Base-by-base conservation (phyloP, 352 stramenopile species). In the Peronospora belbahrii region DNA sequence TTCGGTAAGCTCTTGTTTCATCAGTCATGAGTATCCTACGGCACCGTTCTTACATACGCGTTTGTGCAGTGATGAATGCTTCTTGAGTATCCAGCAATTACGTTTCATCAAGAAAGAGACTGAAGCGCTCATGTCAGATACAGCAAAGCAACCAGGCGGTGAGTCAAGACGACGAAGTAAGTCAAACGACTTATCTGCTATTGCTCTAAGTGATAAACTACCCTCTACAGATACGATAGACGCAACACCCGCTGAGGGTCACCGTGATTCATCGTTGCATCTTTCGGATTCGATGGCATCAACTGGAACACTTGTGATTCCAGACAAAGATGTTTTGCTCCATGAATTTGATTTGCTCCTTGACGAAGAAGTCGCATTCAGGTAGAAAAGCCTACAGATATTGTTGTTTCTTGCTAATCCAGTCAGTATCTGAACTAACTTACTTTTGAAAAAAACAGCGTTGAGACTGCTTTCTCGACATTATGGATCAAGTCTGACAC, bases 41-140 rank as follows among this genome's bases (percentile, higher is more conserved):
- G n/a, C 14, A 28, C 30, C 27, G 50, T 48, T 2, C 11, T 8
- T 2, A 24, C 10, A 18, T 20, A 14, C 11, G 13, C 4, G 45
- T 46, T 56, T 28, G 10, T 54, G 6, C 8, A 39, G 81, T 35
- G 82, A 93, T 43, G 82, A 93, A 65, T 91, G 82, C 28, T 81
- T 81, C 32, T 70, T 91, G 50, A 84, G 74, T 17, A 81, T 91
- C 24, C 68, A 77, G 9, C 78, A 91, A 42, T 48, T 93, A 28
- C 67, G 75, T 37, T 74, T 72, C 6, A 93, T 90, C 30, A 80
- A 86, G 46, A 83, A 70, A 42, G 77, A 77, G 22, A 89, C 79
- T 2, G 56, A 70, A 41, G 79, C 63, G 10, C 45, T 86, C 0
- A 49, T 93, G 42, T 61, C 58, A 1, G 59, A 71, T 24, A 39